Percentiles rank a stretch among this genome's conserved stretches.
Conservation (phyloP, 2,329 filamentous ascomycete genomes). For the Phoma sp. region DNA sequence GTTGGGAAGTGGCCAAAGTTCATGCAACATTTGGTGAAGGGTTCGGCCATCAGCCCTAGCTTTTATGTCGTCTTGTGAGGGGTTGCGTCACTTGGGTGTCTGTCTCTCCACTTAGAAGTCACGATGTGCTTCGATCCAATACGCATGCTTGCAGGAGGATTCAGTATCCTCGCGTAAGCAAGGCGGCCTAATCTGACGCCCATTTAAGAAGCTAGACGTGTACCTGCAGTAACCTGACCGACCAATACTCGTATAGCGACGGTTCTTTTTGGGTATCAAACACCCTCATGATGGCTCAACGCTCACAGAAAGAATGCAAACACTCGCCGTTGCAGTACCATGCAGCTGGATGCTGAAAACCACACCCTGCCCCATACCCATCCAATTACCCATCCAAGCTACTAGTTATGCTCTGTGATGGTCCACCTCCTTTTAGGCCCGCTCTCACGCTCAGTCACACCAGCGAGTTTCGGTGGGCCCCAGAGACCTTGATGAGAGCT, state of each 20-base stretch:
- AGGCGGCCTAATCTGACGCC: background rate
- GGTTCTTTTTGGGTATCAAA: background rate
- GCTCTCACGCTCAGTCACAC: slow-evolving; percentile 45
- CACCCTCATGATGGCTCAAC: slow-evolving; percentile 6
- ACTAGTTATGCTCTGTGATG: slow-evolving; percentile 44
- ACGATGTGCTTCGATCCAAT: background rate
- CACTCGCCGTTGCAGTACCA: background rate
- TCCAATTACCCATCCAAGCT: background rate
- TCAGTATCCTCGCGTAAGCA: background rate
- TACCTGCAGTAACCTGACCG: slow-evolving; percentile 14
- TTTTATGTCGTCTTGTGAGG: slow-evolving; percentile 13
- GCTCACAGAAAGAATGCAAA: slow-evolving; percentile 5
- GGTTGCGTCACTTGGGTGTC: slow-evolving; percentile 12
- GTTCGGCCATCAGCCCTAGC: background rate
- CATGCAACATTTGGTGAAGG: background rate
- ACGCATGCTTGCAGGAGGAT: background rate
- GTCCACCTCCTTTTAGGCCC: slow-evolving; percentile 55
- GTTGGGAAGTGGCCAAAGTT: background rate
- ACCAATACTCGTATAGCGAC: background rate
- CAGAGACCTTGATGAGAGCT: slow-evolving; percentile 49
- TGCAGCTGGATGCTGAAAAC: background rate
- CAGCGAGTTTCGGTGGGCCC: slow-evolving; percentile 48
- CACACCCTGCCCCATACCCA: background rate
- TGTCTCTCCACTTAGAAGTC: slow-evolving; percentile 2
- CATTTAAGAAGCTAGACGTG: slow-evolving; percentile 10